Evolutionary conservation across 441 rosid genomes (phyloP).

Genomic region (Viola pubescens): DNA sequence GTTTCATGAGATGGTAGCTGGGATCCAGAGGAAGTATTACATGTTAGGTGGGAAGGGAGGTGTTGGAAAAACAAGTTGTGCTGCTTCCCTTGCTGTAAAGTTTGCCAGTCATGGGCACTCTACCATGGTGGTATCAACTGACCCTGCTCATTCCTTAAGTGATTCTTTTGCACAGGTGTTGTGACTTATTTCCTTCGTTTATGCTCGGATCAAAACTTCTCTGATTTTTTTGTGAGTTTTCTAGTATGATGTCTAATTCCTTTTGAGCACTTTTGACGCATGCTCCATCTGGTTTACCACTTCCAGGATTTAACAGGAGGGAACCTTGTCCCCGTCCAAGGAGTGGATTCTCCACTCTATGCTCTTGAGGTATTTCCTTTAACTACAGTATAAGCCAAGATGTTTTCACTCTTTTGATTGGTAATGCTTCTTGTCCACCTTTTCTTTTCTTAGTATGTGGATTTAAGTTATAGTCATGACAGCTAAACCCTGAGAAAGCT

Average conservation of each 20-base stretch:
- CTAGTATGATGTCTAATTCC: slow-evolving; percentile 7
- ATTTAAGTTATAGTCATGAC: slow-evolving; percentile 19
- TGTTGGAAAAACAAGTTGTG: slow-evolving; percentile 85
- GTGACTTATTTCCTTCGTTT: slow-evolving; percentile 6
- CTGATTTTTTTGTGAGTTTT: slow-evolving; percentile 6
- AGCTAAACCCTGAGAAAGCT: slow-evolving; percentile 68
- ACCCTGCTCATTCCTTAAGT: slow-evolving; percentile 86
- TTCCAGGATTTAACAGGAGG: slow-evolving; percentile 70
- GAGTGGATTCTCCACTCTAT: slow-evolving; percentile 57
- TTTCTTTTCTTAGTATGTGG: slow-evolving; percentile 9
- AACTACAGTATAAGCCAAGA: not conserved
- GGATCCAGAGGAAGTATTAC: slow-evolving; percentile 45
- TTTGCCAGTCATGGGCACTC: slow-evolving; percentile 79
- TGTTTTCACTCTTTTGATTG: slow-evolving; percentile 2
- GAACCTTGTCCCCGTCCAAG: slow-evolving; percentile 48
- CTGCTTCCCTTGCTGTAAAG: slow-evolving; percentile 84
- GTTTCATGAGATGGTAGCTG: slow-evolving; percentile 53
- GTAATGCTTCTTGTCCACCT: slow-evolving; percentile 5
- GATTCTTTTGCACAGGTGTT: slow-evolving; percentile 75
- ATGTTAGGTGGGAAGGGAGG: slow-evolving; percentile 86
- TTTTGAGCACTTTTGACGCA: slow-evolving; percentile 2
- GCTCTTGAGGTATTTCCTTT: slow-evolving; percentile 61
- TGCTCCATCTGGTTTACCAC: slow-evolving; percentile 11
- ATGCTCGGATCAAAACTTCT: not conserved
- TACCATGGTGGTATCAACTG: slow-evolving; percentile 74